phyloP scores from a whole-genome alignment of 768 basidiomycete genomes.

The Dacryopinax primogenitus region DNA sequence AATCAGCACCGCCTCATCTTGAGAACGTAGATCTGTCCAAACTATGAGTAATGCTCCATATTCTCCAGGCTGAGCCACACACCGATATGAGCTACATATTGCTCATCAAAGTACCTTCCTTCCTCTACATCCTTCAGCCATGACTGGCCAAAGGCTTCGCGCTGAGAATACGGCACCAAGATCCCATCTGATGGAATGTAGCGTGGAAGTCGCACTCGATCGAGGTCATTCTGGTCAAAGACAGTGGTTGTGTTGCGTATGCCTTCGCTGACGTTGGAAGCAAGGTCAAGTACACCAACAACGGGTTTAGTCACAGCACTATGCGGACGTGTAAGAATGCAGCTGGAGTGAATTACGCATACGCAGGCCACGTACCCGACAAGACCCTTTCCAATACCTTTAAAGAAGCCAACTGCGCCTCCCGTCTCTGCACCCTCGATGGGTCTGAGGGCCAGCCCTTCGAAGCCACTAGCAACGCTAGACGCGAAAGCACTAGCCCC shows the following conservation, averaged over 20 bases:
- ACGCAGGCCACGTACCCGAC: conserved; percentile 55
- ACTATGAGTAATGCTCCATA: conserved; percentile 1
- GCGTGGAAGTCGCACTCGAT: conserved; percentile 75
- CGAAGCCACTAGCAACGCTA: conserved; percentile 88
- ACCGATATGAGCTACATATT: conserved; percentile 89
- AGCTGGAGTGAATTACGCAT: background rate
- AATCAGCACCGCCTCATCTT: conserved; percentile 59
- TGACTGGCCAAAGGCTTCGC: conserved; percentile 86
- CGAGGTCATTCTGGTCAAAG: conserved; percentile 82
- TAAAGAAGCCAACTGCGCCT: conserved; percentile 93
- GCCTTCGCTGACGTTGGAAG: conserved; percentile 89
- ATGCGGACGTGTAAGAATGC: conserved; percentile 9
- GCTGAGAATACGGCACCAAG: conserved; percentile 66
- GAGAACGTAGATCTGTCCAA: conserved; percentile 54
- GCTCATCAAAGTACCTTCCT: conserved; percentile 70
- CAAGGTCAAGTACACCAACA: conserved; percentile 91
- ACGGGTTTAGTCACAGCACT: conserved; percentile 93
- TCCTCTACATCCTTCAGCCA: conserved; percentile 94
- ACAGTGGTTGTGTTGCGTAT: conserved; percentile 98
- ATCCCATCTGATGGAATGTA: conserved; percentile 79
- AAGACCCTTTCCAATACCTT: conserved; percentile 90
- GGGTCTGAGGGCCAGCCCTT: conserved; percentile 92
- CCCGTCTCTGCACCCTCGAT: conserved; percentile 92
- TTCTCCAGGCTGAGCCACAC: too few species aligned
- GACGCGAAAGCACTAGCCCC: conserved; percentile 90